Base-by-base conservation (phyloP, 805 yeast genomes). In the Yarrowia hollandica region DNA sequence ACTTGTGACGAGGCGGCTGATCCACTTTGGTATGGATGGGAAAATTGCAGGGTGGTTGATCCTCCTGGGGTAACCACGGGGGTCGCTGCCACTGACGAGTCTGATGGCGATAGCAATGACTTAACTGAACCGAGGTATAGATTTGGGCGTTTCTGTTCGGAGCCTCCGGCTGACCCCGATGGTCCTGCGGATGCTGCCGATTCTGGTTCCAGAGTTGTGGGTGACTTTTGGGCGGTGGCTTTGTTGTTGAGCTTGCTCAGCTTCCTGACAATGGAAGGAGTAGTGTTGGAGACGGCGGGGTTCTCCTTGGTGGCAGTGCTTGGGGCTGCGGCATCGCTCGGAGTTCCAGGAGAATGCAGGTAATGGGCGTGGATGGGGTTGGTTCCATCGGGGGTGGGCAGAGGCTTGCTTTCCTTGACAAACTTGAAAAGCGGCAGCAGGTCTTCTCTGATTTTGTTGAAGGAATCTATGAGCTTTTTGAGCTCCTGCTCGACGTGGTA, bases 341-440 rank as follows among this genome's bases (percentile, higher is more conserved):
- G 55, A 11, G 55, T 48, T 12, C 55, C 39, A 31, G 55, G 55
- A 9, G 55, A 48, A 22, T 48, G 55, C 30, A 48, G 21, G 26
- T 52, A 37, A 7, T 35, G 58, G 5, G 44, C 14, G 10, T 25
- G 33, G 10, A 25, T 18, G 65, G 65, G 35, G 61, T 62, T 4
- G 65, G 68, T 19, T 60, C 64, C 35, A 68, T 80, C 69, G 0
- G 81, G 90, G 0, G 86, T 81, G 0, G 90, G 90, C 55, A 85
- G 74, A 4, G 89, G 90, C 79, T 63, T 80, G 72, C 69, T 63
- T 46, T 86, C 90, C 65, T 86, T 86, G 44, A 80, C 74, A 50
- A 80, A 74, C 60, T 85, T 77, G 59, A 84, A 76, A 7, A 85
- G 77, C 0, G 90, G 91, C 38, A 83, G 72, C 64, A 86, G 71